Base-by-base conservation (phyloP, 2,329 filamentous ascomycete species). In the Penicillium brasilianum region DNA sequence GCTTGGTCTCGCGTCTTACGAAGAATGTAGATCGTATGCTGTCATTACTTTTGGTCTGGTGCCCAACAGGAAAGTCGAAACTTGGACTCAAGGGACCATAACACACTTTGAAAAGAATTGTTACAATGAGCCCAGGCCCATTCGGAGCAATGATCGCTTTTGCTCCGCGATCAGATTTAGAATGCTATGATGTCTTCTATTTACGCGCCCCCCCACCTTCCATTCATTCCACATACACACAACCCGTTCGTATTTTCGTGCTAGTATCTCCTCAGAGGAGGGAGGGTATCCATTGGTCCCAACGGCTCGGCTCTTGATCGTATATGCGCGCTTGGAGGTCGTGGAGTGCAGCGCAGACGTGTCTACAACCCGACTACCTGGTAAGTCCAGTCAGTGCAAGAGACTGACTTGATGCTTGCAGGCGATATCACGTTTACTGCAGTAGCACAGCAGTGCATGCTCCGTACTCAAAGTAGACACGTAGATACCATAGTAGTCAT, bases 1-100 rank as follows among this genome's bases (percentile, higher is more conserved):
- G 32, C 20, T 36, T 37, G 20, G 34, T 28, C 48, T 57, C 25
- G 32, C 32, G 36, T 57, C 34, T 43, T 39, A 57, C 53, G 32
- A 20, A 25, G 10, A 49, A 32, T 48, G 32, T 37, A 28, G 46
- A 41, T 50, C 44, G 44, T 16, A 44, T 53, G 25, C 37, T 49
- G 53, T 57, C 34, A 36, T 48, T n/a, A 25, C 32, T 28, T 28
- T 48, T 56, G 32, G n/a, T 20, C 8, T 32, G 48, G 9, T 53
- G 32, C 14, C 34, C n/a, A 53, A 53, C 13, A 53, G 32, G 30
- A 34, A 39, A 53, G 34, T 39, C 18, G 32, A n/a, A 8, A 37
- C 3, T 37, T 13, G 50, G 25, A 53, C 18, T n/a, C 34, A 20
- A 52, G 22, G 28, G 22, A 46, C 14, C 14, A 32, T 28, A 28